phyloP scores from a whole-genome alignment of 306 rosid species.

The Dryas alaskensis region DNA sequence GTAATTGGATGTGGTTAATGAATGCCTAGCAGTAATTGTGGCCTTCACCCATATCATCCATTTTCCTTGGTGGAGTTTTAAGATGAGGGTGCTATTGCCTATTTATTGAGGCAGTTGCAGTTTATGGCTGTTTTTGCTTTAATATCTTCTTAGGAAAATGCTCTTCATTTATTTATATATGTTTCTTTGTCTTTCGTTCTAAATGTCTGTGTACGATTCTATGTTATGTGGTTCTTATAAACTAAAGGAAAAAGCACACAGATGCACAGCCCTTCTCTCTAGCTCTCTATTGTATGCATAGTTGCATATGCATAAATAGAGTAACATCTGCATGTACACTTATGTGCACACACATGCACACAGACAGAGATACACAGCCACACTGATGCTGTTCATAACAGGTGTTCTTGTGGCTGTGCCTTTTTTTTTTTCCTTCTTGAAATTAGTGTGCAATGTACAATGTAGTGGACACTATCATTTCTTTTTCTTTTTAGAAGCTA shows the following conservation, averaged over 20 bases:
- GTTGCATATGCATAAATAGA: background rate
- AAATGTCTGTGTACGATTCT: background rate
- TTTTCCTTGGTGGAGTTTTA: conserved; percentile 9
- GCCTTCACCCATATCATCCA: conserved; percentile 12
- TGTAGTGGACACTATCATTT: background rate
- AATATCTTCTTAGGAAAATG: background rate
- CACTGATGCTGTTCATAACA: background rate
- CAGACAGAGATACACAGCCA: background rate
- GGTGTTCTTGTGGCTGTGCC: background rate
- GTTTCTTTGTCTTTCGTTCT: background rate
- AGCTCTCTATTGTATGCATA: background rate
- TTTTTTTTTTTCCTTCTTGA: background rate
- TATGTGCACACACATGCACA: background rate
- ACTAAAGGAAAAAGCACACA: background rate
- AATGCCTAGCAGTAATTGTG: conserved; percentile 39
- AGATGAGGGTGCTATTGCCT: background rate
- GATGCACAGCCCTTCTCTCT: background rate
- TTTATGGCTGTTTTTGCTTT: conserved; percentile 6
- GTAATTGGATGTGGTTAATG: conserved; percentile 40
- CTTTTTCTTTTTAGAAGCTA: background rate
- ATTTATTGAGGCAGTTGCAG: conserved; percentile 12
- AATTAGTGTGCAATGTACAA: background rate
- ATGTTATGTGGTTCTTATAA: background rate
- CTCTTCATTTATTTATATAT: background rate
- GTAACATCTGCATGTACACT: background rate